These are phyloP conservation scores for Albatrellus sp. DNA, from an alignment of 1,284 basidiomycete species.

Conservation along the genomic window DNA sequence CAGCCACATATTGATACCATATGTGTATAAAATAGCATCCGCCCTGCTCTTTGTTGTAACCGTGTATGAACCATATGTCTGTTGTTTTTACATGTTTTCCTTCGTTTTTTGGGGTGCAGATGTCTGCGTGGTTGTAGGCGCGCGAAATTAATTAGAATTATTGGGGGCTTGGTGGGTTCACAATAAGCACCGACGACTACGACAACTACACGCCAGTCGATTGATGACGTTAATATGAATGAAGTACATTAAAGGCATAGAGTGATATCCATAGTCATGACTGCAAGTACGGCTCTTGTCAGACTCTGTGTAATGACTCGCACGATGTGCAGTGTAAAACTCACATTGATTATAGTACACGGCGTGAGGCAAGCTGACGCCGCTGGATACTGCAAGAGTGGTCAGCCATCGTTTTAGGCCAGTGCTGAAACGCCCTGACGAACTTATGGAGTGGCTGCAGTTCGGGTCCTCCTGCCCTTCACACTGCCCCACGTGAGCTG, in stretches of 20 bases:
- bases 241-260: conserved; percentile 9
- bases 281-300: conserved; percentile 2
- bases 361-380: conserved; percentile 11
- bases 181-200: no score
- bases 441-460: conserved; percentile 12
- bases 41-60: no score
- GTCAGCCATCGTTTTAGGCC: neutral
- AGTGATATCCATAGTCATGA: conserved; percentile 11
- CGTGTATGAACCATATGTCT: conserved; percentile 5
- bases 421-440: neutral
- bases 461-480: conserved; percentile 10
- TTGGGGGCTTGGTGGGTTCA: no score
- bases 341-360: conserved; percentile 12
- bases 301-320: no score
- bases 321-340: neutral
- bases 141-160: no score
- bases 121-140: no score
- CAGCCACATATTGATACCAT: conserved; percentile 13
- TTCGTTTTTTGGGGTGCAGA: no score
- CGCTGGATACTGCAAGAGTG: conserved; percentile 8
- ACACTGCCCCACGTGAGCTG: conserved; percentile 8
- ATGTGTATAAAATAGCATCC: conserved; percentile 6
- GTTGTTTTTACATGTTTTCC: conserved; percentile 5
- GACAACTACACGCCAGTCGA: no score
- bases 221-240: conserved; percentile 2